Evolutionary conservation across 352 stramenopile species (phyloP).

Genomic region (Albugo candida): DNA sequence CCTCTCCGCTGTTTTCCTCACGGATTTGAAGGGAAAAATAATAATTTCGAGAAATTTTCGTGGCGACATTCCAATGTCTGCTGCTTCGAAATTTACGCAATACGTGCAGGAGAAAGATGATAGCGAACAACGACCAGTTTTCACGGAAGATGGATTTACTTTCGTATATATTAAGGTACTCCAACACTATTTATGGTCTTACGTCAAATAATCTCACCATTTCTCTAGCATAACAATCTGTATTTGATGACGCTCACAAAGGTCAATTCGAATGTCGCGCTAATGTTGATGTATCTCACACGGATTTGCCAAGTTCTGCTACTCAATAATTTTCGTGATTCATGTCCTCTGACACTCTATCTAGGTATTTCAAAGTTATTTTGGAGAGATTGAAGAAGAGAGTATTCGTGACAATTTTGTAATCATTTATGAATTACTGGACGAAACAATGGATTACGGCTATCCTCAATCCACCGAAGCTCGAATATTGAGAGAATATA

Average conservation of each 20-base stretch:
- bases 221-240: slow-evolving; percentile 91
- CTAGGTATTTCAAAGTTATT: slow-evolving; percentile 98
- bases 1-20: slow-evolving; percentile 97
- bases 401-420: slow-evolving; percentile 99
- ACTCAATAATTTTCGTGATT: neutral
- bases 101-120: slow-evolving; percentile 90
- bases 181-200: neutral
- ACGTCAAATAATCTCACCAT: neutral
- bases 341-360: neutral
- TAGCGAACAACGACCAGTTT: slow-evolving; percentile 85
- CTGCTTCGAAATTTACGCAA: slow-evolving; percentile 76
- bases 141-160: slow-evolving; percentile 84
- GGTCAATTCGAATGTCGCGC: slow-evolving; percentile 96
- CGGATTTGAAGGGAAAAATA: slow-evolving; percentile 97
- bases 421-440: slow-evolving; percentile 99
- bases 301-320: slow-evolving; percentile 45
- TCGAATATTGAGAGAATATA: slow-evolving; percentile 87
- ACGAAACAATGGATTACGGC: slow-evolving; percentile 99
- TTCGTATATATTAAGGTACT: slow-evolving; percentile 88
- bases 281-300: slow-evolving; percentile 90
- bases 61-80: slow-evolving; percentile 93
- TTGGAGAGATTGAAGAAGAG: slow-evolving; percentile 97
- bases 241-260: slow-evolving; percentile 98
- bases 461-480: slow-evolving; percentile 91
- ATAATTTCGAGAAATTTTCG: slow-evolving; percentile 99